phyloP scores from a whole-genome alignment of 805 yeast genomes.

The Candida mattraensis region DNA sequence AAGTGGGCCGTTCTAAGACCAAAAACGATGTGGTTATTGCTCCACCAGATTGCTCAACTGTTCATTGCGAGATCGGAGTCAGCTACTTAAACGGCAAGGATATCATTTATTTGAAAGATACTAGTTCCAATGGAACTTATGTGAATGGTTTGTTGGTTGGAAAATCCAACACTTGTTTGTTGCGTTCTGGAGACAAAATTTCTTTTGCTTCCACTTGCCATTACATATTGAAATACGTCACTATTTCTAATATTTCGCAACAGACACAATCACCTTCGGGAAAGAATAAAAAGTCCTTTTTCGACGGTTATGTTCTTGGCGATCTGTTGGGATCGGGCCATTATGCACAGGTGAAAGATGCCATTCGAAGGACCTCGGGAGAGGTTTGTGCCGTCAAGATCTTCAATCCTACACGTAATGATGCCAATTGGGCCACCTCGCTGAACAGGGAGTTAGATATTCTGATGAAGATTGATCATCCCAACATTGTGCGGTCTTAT shows the following conservation, averaged over 20 bases:
- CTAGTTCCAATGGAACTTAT: constrained; percentile 65
- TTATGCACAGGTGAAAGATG: constrained; percentile 79
- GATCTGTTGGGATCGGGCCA: constrained; percentile 72
- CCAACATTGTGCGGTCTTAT: constrained; percentile 66
- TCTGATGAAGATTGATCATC: constrained; percentile 63
- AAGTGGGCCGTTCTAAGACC: constrained; percentile 30
- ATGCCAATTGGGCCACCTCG: constrained; percentile 25
- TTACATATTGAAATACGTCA: constrained; percentile 30
- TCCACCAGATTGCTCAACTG: constrained; percentile 57
- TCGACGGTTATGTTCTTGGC: constrained; percentile 57
- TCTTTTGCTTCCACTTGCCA: constrained; percentile 44
- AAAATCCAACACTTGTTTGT: constrained; percentile 44
- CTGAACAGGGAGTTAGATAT: constrained; percentile 69
- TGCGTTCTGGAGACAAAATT: constrained; percentile 65
- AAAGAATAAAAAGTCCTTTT: constrained; percentile 42
- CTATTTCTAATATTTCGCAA: constrained; percentile 5
- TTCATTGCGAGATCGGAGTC: constrained; percentile 56
- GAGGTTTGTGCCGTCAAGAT: constrained; percentile 71
- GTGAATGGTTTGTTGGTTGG: constrained; percentile 58
- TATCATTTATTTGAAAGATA: constrained; percentile 51
- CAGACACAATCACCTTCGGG: constrained; percentile 7
- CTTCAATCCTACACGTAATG: constrained; percentile 45
- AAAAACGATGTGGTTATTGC: constrained; percentile 53
- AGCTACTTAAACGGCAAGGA: constrained; percentile 39
- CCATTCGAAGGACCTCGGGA: constrained; percentile 56